Conservation (phyloP, 176 grass and related monocot species). For the Juncus inflexus region DNA sequence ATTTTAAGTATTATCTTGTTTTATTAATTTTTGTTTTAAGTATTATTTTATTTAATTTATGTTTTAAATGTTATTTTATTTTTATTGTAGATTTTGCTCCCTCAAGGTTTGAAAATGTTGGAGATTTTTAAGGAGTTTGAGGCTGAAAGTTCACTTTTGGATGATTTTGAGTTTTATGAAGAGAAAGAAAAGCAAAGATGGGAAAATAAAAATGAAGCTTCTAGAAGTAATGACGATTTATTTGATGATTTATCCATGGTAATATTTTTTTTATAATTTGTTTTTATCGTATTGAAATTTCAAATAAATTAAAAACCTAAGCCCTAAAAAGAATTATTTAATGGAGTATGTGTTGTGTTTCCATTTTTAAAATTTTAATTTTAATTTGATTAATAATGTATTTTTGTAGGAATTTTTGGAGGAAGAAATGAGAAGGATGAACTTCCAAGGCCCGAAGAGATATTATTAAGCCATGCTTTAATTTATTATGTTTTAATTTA, state of each 20-base stretch:
- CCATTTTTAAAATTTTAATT: no score
- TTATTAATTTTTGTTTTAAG: no score
- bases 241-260: constrained; percentile 4
- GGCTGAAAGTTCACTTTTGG: constrained; percentile 11
- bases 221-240: not conserved
- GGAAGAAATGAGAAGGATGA: constrained; percentile 1
- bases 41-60: no score
- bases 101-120: constrained; percentile 67
- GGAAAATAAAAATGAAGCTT: not conserved
- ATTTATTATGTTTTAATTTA: no score
- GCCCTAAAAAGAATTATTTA: no score
- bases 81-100: constrained; percentile 54
- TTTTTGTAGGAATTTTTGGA: constrained; percentile 5
- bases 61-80: not conserved
- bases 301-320: no score
- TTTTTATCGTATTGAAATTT: no score
- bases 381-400: not conserved
- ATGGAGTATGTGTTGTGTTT: no score
- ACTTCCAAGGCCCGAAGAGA: not conserved
- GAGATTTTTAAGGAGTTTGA: constrained; percentile 60
- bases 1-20: not conserved
- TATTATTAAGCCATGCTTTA: not conserved
- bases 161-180: constrained; percentile 29
- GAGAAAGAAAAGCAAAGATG: constrained; percentile 12
- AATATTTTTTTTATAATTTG: not conserved